Evolutionary conservation across 2,329 filamentous ascomycete species (phyloP), one percentile per base, ranked within the genome.

Genomic region (Calonectria naviculata): DNA sequence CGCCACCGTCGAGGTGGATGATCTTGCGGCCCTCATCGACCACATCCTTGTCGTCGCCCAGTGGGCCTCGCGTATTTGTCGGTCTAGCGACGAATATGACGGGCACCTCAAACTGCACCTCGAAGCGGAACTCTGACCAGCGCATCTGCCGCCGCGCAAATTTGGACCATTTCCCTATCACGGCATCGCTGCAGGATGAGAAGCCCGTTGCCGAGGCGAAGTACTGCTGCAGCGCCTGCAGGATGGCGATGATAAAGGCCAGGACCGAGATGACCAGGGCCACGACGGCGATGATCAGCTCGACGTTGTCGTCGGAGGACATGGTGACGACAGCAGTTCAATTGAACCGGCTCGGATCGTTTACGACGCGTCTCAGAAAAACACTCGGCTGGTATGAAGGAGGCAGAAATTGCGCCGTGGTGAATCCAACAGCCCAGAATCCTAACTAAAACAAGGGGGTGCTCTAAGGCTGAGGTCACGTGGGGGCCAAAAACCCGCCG

Each of bases 211-310:
- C 85, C 1, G 85, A 85, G 0, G 84, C 80, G 17, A 81, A 79
- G 70, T 85, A 86, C 68, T 86, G 84, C 65, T 86, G 84, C 1
- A 82, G 74, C 0, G 85, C 81, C 62, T 86, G 85, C 1, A 84
- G 73, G 5, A 81, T 63, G 4, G 84, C 81, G 5, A 83, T 83
- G 7, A 84, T 29, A 2, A 86, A 78, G 21, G 85, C 85, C 5
- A 86, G 74, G 1, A 85, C 73, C 4, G 85, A 85, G 36, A 86
- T 80, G 17, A 83, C 78, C 26, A 86, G 75, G n/a, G 84, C 85
- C 7, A 82, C 81, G 31, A 80, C 75, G 44, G 83, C 83, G 5
- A 86, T 72, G 19, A 78, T 71, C 8, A 80, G 76, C 65, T 80
- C 79, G 3, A 73, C 76, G 26, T 76, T 72, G 26, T 73, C 73